Conservation (phyloP, 495 filamentous ascomycete genomes). For the Hypoxylon lienhwacheense region DNA sequence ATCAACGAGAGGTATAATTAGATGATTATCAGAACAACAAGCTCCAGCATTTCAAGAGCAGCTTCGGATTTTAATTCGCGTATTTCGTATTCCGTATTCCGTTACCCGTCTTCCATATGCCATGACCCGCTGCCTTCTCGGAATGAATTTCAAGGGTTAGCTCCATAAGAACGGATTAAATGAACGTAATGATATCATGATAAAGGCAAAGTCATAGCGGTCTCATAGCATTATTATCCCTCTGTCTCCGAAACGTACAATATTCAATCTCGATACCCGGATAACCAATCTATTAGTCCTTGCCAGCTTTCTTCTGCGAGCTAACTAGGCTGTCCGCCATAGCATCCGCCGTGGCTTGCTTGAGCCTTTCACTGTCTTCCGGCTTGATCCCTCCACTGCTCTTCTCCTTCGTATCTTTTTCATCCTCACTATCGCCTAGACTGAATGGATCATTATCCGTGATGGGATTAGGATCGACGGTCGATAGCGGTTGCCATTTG, state of each 20-base stretch:
- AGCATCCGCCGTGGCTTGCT: conserved; percentile 69
- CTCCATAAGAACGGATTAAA: too few relatives aligned
- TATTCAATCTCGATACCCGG: background rate
- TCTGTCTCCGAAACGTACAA: background rate
- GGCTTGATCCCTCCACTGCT: conserved; percentile 56
- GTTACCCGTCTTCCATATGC: background rate
- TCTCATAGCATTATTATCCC: background rate
- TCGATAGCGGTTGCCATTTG: conserved; percentile 95
- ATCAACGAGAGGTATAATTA: too few relatives aligned
- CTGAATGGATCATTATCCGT: conserved; percentile 95
- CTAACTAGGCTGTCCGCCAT: conserved; percentile 57
- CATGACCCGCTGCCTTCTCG: too few relatives aligned
- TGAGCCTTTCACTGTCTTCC: conserved; percentile 69
- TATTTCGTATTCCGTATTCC: background rate
- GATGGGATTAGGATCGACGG: conserved; percentile 83
- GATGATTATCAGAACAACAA: too few relatives aligned
- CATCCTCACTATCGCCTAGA: conserved; percentile 93
- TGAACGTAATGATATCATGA: too few relatives aligned
- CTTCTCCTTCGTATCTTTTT: conserved; percentile 72
- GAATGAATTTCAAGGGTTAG: too few relatives aligned
- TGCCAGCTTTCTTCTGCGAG: conserved; percentile 32
- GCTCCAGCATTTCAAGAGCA: too few relatives aligned
- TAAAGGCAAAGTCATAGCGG: too few relatives aligned
- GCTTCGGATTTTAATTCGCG: too few relatives aligned
- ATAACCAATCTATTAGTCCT: conserved; percentile 14